Percentiles rank a stretch among this genome's conserved stretches.
Evolutionary conservation across 106 monocot genomes (phyloP).

Genomic region (Allium sativum): DNA sequence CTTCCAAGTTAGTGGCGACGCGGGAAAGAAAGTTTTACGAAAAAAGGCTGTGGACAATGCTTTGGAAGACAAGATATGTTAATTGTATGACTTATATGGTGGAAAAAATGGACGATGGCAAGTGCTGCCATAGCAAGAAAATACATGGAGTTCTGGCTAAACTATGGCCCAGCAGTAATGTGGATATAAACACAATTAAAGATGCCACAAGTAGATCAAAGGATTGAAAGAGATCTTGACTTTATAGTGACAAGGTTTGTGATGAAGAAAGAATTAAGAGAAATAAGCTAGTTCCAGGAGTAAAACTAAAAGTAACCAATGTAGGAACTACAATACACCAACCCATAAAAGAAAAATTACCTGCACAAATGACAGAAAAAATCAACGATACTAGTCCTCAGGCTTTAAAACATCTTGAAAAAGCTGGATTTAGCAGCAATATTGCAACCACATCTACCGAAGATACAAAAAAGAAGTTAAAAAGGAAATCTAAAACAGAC

Average conservation of each 20-base stretch:
- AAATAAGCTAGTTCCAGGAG: conserved; percentile 29
- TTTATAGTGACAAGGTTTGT: conserved; percentile 55
- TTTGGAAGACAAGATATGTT: conserved; percentile 91
- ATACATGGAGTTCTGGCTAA: conserved; percentile 74
- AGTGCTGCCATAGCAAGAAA: conserved; percentile 78
- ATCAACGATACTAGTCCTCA: conserved; percentile 14
- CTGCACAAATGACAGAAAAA: conserved; percentile 19
- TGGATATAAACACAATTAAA: conserved; percentile 85
- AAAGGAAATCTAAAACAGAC: conserved; percentile 62
- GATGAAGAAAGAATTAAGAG: conserved; percentile 71
- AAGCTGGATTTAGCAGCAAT: conserved; percentile 3
- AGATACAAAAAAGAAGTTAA: conserved; percentile 43
- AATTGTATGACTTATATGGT: conserved; percentile 93
- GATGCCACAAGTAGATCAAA: conserved; percentile 76
- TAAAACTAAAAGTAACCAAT: conserved; percentile 12
- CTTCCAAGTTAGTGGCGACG: conserved; percentile 46
- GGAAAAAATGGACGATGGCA: conserved; percentile 98
- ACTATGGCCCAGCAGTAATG: conserved; percentile 87
- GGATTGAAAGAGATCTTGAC: conserved; percentile 47
- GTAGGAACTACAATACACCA: conserved; percentile 12
- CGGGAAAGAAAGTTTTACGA: conserved; percentile 43
- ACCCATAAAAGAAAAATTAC: background rate
- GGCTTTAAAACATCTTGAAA: conserved; percentile 14
- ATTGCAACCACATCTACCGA: conserved; percentile 7
- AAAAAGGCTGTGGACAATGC: conserved; percentile 59